Conservation (phyloP, 192 early-diverging fungal genomes). For the Backusella circina region DNA sequence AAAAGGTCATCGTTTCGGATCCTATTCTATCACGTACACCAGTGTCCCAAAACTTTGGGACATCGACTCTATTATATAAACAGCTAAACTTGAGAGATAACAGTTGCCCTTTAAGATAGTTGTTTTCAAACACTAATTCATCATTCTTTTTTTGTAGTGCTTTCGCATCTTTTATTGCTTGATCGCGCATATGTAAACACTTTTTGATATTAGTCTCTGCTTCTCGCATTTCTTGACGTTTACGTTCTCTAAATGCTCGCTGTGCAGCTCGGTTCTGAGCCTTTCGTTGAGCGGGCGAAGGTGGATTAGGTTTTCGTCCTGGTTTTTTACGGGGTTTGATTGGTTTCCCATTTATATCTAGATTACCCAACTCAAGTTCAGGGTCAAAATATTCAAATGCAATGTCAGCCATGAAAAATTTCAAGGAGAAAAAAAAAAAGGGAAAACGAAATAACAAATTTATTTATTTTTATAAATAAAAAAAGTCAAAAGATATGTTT, state of each 20-base stretch:
- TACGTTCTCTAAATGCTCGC: constrained; percentile 85
- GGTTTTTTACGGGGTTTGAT: constrained; percentile 49
- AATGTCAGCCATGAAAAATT: constrained; percentile 16
- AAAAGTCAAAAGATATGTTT: not conserved
- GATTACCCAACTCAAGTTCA: constrained; percentile 9
- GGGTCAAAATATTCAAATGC: constrained; percentile 33
- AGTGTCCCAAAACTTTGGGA: constrained; percentile 29
- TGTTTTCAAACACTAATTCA: constrained; percentile 39
- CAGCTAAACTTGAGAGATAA: constrained; percentile 30
- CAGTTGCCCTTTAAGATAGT: constrained; percentile 40
- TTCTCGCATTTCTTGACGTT: constrained; percentile 68
- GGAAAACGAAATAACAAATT: not conserved
- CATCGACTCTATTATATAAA: constrained; percentile 22
- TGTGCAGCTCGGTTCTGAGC: constrained; percentile 90
- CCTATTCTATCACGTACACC: constrained; percentile 11
- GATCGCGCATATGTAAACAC: constrained; percentile 55
- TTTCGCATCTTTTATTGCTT: constrained; percentile 39
- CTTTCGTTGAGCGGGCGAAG: constrained; percentile 50
- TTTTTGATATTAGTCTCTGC: constrained; percentile 74
- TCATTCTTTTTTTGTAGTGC: constrained; percentile 40
- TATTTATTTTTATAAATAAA: not conserved
- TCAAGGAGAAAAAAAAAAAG: not conserved
- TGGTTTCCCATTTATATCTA: constrained; percentile 32
- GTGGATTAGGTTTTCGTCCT: constrained; percentile 56
- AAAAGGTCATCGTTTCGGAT: constrained; percentile 2